These are phyloP conservation scores for Pythium phragmiticola DNA, from an alignment of 352 stramenopile genomes.

Conservation along the genomic window DNA sequence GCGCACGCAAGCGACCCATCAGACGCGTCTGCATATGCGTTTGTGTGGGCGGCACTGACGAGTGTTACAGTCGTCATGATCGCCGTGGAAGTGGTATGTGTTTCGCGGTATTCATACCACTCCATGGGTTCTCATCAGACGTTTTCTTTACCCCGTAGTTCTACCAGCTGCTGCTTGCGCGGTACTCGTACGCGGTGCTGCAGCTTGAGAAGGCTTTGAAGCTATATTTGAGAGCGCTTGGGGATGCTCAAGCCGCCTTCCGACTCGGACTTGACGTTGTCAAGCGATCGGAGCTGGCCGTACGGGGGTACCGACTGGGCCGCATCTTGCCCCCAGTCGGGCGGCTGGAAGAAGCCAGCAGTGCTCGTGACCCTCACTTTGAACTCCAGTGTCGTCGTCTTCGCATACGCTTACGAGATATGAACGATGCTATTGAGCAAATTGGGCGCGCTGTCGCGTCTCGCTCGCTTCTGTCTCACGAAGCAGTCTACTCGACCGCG, in stretches of 20 bases:
- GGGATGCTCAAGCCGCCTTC: constrained; percentile 29
- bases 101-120: not conserved
- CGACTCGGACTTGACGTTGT: constrained; percentile 38
- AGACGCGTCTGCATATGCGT: not conserved
- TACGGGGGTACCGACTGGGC: constrained; percentile 51
- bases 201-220: constrained; percentile 3
- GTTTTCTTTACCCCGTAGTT: not conserved
- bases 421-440: constrained; percentile 48
- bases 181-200: not conserved
- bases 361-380: constrained; percentile 8
- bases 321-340: constrained; percentile 47
- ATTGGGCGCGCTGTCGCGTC: constrained; percentile 1
- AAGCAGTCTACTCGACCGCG: not conserved
- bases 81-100: not conserved
- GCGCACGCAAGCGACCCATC: not conserved
- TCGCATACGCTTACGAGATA: constrained; percentile 34
- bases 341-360: constrained; percentile 40
- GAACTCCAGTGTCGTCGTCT: constrained; percentile 42
- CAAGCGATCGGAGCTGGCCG: constrained; percentile 60
- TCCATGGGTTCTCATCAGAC: not conserved
- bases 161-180: constrained; percentile 7
- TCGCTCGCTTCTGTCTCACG: not conserved
- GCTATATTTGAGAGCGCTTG: not conserved
- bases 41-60: not conserved
- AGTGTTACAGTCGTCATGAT: not conserved